Evolutionary conservation across 331 rosid genomes (phyloP).

Genomic region (Erythrophleum ivorense): DNA sequence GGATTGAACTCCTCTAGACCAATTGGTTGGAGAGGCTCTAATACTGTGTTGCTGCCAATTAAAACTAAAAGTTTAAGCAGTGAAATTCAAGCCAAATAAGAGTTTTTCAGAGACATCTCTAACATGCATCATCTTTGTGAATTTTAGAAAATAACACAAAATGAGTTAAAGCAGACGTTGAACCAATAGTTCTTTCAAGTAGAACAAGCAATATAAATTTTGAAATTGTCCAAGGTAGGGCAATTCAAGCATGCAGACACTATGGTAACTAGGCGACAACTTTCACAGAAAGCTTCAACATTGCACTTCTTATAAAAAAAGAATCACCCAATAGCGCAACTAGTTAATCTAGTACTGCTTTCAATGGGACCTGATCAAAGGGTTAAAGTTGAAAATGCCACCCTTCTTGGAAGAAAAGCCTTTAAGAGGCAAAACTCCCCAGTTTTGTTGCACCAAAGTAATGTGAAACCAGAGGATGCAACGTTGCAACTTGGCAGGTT

Average conservation of each 20-base stretch:
- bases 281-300: not conserved
- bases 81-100: no score
- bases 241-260: not conserved
- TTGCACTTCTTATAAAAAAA: not conserved
- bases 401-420: not conserved
- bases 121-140: no score
- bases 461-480: not conserved
- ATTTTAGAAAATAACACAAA: no score
- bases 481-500: not conserved
- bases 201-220: not conserved
- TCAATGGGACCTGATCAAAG: not conserved
- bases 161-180: not conserved
- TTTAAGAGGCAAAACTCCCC: not conserved
- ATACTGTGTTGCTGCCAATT: not conserved
- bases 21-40: not conserved
- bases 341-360: not conserved
- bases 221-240: not conserved
- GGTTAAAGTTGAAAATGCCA: not conserved
- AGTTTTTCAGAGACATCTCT: no score
- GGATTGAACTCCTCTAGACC: not conserved
- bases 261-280: not conserved
- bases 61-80: not conserved
- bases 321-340: not conserved
- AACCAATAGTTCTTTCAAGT: not conserved
- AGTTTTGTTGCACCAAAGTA: not conserved